Evolutionary conservation across 805 yeast genomes (phyloP).

Genomic region (Candida berthetii): DNA sequence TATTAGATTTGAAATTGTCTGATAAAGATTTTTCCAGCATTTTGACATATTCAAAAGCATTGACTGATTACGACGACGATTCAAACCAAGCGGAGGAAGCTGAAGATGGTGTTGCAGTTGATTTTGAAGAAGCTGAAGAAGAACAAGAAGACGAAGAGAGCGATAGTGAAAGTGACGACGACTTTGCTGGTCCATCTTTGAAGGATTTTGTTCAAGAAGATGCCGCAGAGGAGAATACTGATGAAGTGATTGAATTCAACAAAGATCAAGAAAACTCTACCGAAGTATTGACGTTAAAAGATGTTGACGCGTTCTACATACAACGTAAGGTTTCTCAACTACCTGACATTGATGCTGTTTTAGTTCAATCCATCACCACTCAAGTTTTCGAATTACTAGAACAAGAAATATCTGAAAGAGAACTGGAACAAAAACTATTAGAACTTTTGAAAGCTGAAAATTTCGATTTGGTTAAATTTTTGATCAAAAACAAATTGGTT

Average conservation of each 20-base stretch:
- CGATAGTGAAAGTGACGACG: constrained; percentile 23
- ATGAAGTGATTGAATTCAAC: constrained; percentile 13
- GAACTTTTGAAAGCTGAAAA: constrained; percentile 47
- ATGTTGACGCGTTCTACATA: constrained; percentile 47
- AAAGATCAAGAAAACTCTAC: not conserved
- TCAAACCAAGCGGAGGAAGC: constrained; percentile 13
- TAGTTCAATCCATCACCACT: constrained; percentile 31
- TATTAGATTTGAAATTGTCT: constrained; percentile 27
- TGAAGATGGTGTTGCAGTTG: constrained; percentile 35
- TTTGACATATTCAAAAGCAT: constrained; percentile 10
- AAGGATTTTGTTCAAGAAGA: constrained; percentile 20
- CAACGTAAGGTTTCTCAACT: constrained; percentile 39
- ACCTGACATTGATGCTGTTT: constrained; percentile 30
- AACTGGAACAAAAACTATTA: constrained; percentile 48
- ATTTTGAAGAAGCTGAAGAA: constrained; percentile 39
- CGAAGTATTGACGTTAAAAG: constrained; percentile 24
- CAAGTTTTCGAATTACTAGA: constrained; percentile 35
- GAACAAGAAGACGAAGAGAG: constrained; percentile 22
- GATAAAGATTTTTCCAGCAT: constrained; percentile 38
- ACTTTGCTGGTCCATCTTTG: constrained; percentile 26
- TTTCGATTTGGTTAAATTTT: constrained; percentile 38
- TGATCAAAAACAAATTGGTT: constrained; percentile 44
- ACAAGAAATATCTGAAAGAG: constrained; percentile 27
- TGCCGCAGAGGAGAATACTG: constrained; percentile 13
- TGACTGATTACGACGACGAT: constrained; percentile 40